Evolutionary conservation across 345 rosid species (phyloP).

Genomic region (Brassica incana): DNA sequence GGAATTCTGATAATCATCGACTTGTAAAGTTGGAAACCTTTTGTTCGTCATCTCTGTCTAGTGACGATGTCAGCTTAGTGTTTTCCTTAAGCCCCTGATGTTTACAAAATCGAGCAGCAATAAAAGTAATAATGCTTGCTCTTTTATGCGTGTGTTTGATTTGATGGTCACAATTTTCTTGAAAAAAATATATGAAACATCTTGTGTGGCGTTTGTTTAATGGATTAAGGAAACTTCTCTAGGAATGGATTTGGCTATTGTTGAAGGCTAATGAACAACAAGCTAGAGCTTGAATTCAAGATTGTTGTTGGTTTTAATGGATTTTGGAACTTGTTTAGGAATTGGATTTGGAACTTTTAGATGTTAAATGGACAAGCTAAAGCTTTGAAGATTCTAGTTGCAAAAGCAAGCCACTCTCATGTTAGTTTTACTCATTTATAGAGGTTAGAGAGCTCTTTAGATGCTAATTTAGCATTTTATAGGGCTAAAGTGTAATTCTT

Average conservation of each 20-base stretch:
- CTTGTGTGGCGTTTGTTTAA: background rate
- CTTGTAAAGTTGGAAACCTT: no score
- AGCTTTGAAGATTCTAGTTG: slow-evolving; percentile 15
- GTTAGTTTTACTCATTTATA: no score
- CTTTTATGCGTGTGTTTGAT: slow-evolving; percentile 1
- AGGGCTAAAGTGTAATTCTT: background rate
- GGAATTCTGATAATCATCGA: no score
- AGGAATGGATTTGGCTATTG: background rate
- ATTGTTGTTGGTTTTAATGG: background rate
- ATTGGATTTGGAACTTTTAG: background rate
- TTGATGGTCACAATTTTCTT: background rate
- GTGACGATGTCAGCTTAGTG: no score
- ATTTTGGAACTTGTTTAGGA: background rate
- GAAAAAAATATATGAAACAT: background rate
- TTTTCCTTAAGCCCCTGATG: slow-evolving; percentile 58
- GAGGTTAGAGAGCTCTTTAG: background rate
- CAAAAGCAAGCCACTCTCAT: no score
- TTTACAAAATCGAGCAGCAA: slow-evolving; percentile 89
- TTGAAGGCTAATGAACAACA: background rate
- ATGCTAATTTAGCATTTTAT: background rate
- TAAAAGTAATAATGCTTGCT: slow-evolving; percentile 55
- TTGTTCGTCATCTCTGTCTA: no score
- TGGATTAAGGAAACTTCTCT: background rate
- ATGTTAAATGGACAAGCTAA: background rate
- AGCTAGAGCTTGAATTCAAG: background rate